A percentile compares a stretch with the other conserved stretches of the same genome.
These are phyloP conservation scores for Xylariaceae sp. DNA, from an alignment of 2,329 filamentous ascomycete genomes.

Conservation along the genomic window DNA sequence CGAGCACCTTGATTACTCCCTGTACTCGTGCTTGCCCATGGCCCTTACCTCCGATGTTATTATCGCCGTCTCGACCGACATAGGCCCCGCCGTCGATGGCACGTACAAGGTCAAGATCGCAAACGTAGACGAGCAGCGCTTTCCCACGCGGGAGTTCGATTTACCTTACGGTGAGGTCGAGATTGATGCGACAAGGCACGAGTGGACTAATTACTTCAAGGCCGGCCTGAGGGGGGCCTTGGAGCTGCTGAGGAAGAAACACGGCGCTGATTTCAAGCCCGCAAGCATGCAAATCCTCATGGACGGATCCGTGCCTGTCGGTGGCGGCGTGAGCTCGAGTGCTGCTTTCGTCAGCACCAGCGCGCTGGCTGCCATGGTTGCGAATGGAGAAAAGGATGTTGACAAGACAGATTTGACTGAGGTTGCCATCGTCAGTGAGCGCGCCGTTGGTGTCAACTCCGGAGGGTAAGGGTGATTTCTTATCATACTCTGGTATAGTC, in stretches of 20 bases:
- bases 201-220: conserved; percentile 99
- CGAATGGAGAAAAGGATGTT: conserved; percentile 72
- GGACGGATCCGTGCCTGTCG: conserved; percentile 86
- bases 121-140: conserved; percentile 73
- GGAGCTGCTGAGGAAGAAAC: conserved; percentile 67
- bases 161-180: conserved; percentile 63
- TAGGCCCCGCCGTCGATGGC: conserved; percentile 43
- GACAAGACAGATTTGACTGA: conserved; percentile 92
- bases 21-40: conserved; percentile 95
- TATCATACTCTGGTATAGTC: conserved; percentile 18
- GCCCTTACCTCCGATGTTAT: conserved; percentile 89
- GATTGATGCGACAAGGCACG: conserved; percentile 79
- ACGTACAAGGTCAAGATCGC: conserved; percentile 69
- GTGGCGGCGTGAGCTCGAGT: conserved; percentile 88
- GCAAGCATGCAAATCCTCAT: conserved; percentile 82
- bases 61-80: conserved; percentile 65
- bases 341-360: conserved; percentile 91
- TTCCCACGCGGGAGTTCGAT: conserved; percentile 69
- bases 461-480: conserved; percentile 63
- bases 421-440: conserved; percentile 89
- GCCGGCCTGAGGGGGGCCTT: conserved; percentile 80
- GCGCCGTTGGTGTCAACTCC: conserved; percentile 91
- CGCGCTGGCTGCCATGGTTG: conserved; percentile 80
- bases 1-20: conserved; percentile 97
- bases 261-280: conserved; percentile 57